Evolutionary conservation across 176 grass and related monocot genomes (phyloP), one percentile per base, ranked within the genome.

Genomic region (Elymus sibiricus): DNA sequence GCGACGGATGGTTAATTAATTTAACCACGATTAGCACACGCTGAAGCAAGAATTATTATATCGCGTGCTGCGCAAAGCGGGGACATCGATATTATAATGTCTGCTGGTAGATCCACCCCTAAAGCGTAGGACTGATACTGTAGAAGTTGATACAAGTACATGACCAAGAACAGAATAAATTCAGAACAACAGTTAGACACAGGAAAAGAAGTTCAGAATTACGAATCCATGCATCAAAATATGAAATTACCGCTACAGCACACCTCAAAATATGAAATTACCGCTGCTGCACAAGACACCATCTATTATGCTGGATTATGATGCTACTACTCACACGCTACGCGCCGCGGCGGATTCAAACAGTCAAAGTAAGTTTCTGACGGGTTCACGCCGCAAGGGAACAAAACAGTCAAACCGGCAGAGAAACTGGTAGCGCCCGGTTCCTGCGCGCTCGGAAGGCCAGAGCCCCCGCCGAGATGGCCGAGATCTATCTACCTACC

Each of bases 71-170:
- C 21, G 40, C 43, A 80, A 80, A 84, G 80, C 12, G 74, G 80
- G 80, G 46, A 58, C 80, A 79, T 35, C 26, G 39, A 16, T 80
- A 76, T 49, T 87, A 80, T 87, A 90, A 68, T 84, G 80, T 62
- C 75, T 37, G 21, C 24, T 22, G 1, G 15, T 8, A 79, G 75
- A 87, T 90, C 74, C 73, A 66, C 11, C 42, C 31, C 39, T 31
- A 31, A 68, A 9, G 56, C 5, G 22, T 27, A 77, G 9, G 13
- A 83, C 14, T 61, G 47, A 27, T 68, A 28, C 5, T 68, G 11
- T 12, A 70, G 47, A 26, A 77, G 63, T 25, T 64, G 12, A 58
- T 61, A 22, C 5, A 29, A 67, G 53, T 21, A n/a, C 14, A 43
- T 34, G 12, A 34, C 1, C 27, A 82, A 12, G 11, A 15, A 78